These are phyloP conservation scores for Pseudogymnoascus sp. DNA, from an alignment of 2,329 filamentous ascomycete species.

Conservation along the genomic window DNA sequence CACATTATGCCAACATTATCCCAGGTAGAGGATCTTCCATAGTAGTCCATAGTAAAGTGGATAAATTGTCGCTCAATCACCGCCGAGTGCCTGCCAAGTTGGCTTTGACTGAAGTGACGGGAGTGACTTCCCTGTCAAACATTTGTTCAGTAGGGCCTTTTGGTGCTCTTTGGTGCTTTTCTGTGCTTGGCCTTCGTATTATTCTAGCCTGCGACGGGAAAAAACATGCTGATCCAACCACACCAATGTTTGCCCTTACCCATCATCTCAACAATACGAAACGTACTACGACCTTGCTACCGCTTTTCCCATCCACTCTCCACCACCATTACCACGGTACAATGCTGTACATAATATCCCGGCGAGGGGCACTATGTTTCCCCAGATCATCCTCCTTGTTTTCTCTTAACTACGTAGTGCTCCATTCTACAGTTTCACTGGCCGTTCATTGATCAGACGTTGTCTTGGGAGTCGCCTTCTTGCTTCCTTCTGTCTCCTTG, in stretches of 20 bases:
- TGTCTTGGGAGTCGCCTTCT: neutral
- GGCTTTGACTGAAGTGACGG: neutral
- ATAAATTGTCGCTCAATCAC: neutral
- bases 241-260: neutral
- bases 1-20: neutral
- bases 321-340: neutral
- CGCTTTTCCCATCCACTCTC: neutral
- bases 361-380: neutral
- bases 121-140: neutral
- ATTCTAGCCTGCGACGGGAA: neutral
- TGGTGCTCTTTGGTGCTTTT: neutral
- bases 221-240: neutral
- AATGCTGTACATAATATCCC: neutral
- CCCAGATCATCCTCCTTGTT: neutral
- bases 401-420: neutral
- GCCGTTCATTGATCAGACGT: neutral
- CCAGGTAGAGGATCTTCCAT: neutral
- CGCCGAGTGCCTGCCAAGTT: neutral
- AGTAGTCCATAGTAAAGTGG: neutral
- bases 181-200: neutral
- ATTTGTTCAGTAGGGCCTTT: neutral
- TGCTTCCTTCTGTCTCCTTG: neutral
- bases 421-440: neutral
- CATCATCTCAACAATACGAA: neutral
- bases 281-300: neutral